Conservation (phyloP, 139 green algal genomes). For the Picochlorum sp. region DNA sequence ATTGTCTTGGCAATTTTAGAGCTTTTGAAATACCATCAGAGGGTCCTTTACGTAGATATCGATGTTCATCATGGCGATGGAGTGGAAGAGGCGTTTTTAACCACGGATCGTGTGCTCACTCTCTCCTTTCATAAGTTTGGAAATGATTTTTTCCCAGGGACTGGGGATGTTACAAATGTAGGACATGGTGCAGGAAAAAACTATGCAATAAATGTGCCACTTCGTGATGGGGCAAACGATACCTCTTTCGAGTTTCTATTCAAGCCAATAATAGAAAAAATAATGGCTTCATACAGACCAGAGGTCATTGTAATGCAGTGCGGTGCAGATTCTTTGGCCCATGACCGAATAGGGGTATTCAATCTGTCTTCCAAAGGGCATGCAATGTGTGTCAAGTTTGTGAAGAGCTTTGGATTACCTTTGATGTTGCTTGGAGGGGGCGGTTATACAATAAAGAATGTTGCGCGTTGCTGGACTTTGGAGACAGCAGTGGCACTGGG, state of each 20-base stretch:
- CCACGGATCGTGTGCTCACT: slow-evolving; percentile 66
- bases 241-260: slow-evolving; percentile 69
- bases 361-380: slow-evolving; percentile 78
- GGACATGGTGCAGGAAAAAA: slow-evolving; percentile 43
- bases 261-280: slow-evolving; percentile 53
- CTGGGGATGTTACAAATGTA: slow-evolving; percentile 69
- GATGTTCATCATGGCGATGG: slow-evolving; percentile 81
- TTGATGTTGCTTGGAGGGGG: slow-evolving; percentile 71
- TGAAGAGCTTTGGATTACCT: slow-evolving; percentile 57
- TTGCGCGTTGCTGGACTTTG: slow-evolving; percentile 90
- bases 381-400: slow-evolving; percentile 63
- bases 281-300: slow-evolving; percentile 82
- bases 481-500: slow-evolving; percentile 70
- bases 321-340: slow-evolving; percentile 80
- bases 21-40: slow-evolving; percentile 77
- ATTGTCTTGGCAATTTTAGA: slow-evolving; percentile 96
- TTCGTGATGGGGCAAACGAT: slow-evolving; percentile 84
- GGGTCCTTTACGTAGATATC: slow-evolving; percentile 75
- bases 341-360: slow-evolving; percentile 88
- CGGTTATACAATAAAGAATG: slow-evolving; percentile 95
- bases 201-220: slow-evolving; percentile 41
- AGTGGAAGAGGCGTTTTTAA: slow-evolving; percentile 81
- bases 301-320: slow-evolving; percentile 88
- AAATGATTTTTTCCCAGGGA: slow-evolving; percentile 90
- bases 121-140: slow-evolving; percentile 83